Evolutionary conservation across 345 rosid genomes (phyloP).

Genomic region (Pseudoturritis turrita): DNA sequence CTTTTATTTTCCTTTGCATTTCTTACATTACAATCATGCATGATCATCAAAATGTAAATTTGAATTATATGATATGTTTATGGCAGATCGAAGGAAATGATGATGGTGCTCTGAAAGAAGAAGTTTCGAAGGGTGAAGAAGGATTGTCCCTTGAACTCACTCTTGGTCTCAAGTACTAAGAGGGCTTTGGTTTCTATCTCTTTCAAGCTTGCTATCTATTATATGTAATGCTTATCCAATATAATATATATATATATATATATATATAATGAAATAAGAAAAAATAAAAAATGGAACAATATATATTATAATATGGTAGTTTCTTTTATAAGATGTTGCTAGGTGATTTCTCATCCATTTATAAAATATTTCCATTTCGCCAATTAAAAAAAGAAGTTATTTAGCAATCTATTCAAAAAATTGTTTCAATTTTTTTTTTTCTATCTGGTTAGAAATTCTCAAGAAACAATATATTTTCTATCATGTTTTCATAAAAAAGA

Average conservation of each 20-base stretch:
- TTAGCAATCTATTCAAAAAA: too few species aligned
- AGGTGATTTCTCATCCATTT: neutral
- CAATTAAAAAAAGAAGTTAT: neutral
- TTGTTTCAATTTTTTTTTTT: too few species aligned
- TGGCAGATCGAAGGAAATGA: neutral
- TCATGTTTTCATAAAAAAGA: too few species aligned
- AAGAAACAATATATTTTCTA: too few species aligned
- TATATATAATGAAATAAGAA: neutral
- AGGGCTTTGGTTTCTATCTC: neutral
- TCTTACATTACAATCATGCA: neutral
- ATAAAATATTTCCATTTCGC: neutral
- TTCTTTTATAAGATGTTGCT: neutral
- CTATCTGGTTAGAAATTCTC: too few species aligned
- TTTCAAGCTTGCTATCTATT: neutral
- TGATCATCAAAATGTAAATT: neutral
- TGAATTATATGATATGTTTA: neutral
- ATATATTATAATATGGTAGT: neutral
- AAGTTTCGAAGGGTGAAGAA: neutral
- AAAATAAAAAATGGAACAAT: neutral
- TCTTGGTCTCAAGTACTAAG: slow-evolving; percentile 12
- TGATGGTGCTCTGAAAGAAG: too few species aligned
- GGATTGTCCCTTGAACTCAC: slow-evolving; percentile 18
- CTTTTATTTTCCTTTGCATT: neutral
- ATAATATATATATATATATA: neutral
- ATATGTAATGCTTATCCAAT: neutral